Evolutionary conservation across 352 stramenopile species (phyloP).

Genomic region (Globisporangium alternatum): DNA sequence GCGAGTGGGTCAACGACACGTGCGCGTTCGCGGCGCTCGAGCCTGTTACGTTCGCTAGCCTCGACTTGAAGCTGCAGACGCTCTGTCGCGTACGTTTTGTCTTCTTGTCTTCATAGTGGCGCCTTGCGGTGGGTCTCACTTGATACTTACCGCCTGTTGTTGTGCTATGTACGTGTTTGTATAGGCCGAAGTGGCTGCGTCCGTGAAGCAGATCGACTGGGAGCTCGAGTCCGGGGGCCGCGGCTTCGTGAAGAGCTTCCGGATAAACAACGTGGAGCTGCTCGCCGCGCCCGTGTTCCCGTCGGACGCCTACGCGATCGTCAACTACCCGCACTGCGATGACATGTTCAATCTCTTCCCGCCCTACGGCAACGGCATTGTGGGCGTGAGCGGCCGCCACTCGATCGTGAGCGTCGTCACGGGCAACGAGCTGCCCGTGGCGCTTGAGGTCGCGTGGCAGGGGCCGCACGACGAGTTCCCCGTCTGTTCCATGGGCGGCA

Average conservation of each 20-base stretch:
- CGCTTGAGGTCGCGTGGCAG: conserved; percentile 59
- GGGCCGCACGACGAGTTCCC: conserved; percentile 46
- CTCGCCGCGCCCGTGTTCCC: conserved; percentile 51
- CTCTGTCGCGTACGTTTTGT: conserved; percentile 62
- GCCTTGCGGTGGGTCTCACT: neutral
- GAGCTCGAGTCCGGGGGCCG: conserved; percentile 35
- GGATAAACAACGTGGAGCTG: conserved; percentile 61
- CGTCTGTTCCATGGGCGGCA: conserved; percentile 76
- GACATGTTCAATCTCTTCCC: conserved; percentile 85
- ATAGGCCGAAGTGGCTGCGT: conserved; percentile 69
- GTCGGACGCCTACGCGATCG: conserved; percentile 53
- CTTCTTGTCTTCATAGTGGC: neutral
- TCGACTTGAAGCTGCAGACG: conserved; percentile 56
- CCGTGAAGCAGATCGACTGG: conserved; percentile 86
- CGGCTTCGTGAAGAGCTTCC: conserved; percentile 57
- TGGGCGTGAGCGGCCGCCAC: conserved; percentile 49
- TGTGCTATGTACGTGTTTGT: neutral
- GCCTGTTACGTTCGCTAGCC: conserved; percentile 37
- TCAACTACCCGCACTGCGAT: conserved; percentile 83
- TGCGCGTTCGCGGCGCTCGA: conserved; percentile 54
- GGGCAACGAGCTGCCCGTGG: conserved; percentile 34
- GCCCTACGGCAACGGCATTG: conserved; percentile 71
- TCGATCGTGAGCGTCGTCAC: conserved; percentile 66
- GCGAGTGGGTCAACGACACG: conserved; percentile 42
- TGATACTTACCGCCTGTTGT: conserved; percentile 7